Evolutionary conservation across 768 basidiomycete species (phyloP), one percentile per base, ranked within the genome.

Genomic region (Daedaleopsis sinensis): DNA sequence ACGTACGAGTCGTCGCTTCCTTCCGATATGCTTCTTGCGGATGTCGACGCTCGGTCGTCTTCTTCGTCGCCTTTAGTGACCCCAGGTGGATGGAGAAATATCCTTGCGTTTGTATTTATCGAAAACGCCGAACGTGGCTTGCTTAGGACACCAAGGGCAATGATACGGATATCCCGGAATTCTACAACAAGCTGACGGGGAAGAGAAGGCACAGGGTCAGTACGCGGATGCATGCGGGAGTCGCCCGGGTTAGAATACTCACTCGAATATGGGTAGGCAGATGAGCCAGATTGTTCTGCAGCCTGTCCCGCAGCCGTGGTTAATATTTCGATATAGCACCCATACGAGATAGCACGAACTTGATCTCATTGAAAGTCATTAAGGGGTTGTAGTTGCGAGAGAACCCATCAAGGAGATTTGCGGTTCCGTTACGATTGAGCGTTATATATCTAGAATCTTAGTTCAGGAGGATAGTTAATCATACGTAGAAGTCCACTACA

Each of bases 381-480:
- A 86, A 68, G 10, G 91, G 89, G 65, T 85, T 85, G 71, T 86
- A 94, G 59, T 72, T 80, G 62, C 92, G 81, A 11, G 91, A 90
- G 1, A 87, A 79, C 6, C 77, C 79, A 64, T 91, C 85, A 16
- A 89, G 79, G 67, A 88, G 82, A 68, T 91, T 93, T 3, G 87
- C 88, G 35, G 87, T 80, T 37, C 89, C 90, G 66, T 87, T 90
- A 52, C 89, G 86, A 67, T 90, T 91, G 59, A 94, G 71, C 23
- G 88, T 82, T 60, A 93, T 79, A 65, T 91, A 93, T 70, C 90
- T 90, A 65, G 52, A 35, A 39, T 2, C 18, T 19, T 15, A n/a
- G 10, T 12, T 18, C 18, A 44, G 63, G 7, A 32, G 27, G 19
- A 55, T 24, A 49, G 44, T 15, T 27, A 7, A 1, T 15, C 0